phyloP scores from a whole-genome alignment of 2,329 filamentous ascomycete genomes.

The Monosporascus sp. region DNA sequence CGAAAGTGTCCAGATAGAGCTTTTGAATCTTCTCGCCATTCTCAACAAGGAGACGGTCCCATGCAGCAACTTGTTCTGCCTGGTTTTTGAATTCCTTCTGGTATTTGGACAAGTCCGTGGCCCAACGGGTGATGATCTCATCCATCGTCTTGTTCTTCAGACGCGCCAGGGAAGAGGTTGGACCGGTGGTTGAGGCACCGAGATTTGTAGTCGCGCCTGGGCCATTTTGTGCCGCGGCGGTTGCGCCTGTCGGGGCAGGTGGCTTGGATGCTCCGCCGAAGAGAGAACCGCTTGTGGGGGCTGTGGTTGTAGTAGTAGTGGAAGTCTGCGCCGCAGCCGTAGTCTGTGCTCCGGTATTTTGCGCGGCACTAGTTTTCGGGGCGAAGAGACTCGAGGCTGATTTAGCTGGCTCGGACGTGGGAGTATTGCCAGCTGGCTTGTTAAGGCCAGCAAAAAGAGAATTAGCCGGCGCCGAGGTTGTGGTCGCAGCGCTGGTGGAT shows the following conservation, averaged over 20 bases:
- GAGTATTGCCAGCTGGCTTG: slow-evolving; percentile 15
- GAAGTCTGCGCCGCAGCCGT: slow-evolving; percentile 19
- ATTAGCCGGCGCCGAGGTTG: slow-evolving; percentile 12
- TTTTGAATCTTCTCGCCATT: slow-evolving; percentile 95
- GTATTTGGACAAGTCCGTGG: slow-evolving; percentile 89
- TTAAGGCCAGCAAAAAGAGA: slow-evolving; percentile 14
- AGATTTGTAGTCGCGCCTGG: slow-evolving; percentile 34
- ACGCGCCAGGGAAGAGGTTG: slow-evolving; percentile 77
- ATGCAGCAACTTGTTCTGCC: slow-evolving; percentile 77
- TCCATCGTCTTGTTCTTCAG: slow-evolving; percentile 99
- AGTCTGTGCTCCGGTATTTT: slow-evolving; percentile 21
- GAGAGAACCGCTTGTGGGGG: slow-evolving; percentile 25
- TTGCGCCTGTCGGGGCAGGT: slow-evolving; percentile 24
- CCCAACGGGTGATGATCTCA: slow-evolving; percentile 96
- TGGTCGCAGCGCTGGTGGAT: slow-evolving; percentile 10
- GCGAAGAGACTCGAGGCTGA: slow-evolving; percentile 23
- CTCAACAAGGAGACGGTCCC: slow-evolving; percentile 89
- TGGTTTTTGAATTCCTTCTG: slow-evolving; percentile 95
- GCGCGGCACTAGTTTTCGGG: slow-evolving; percentile 16
- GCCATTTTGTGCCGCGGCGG: slow-evolving; percentile 19
- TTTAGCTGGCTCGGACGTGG: slow-evolving; percentile 23
- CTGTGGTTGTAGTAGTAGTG: slow-evolving; percentile 22
- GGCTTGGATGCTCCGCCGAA: slow-evolving; percentile 25
- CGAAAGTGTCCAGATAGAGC: slow-evolving; percentile 84
- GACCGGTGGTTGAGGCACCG: slow-evolving; percentile 72